Percentiles rank a stretch among this genome's conserved stretches.
phyloP scores from a whole-genome alignment of 495 filamentous ascomycete species.

The Corynascus novoguineensis region DNA sequence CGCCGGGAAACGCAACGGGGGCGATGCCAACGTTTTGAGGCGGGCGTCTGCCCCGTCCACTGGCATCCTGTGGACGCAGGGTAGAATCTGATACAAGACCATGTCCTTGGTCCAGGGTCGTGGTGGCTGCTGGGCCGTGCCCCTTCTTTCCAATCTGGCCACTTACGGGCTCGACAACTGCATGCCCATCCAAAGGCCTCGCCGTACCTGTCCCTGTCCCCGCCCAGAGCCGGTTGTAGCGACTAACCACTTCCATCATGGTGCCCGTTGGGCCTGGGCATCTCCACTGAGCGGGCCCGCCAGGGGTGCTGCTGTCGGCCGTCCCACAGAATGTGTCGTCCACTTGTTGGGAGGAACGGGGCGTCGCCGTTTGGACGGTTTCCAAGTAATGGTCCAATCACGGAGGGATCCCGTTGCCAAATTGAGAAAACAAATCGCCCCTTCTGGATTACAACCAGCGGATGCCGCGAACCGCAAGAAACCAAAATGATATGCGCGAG shows the following conservation, averaged over 20 bases:
- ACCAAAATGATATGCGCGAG: conserved; percentile 10
- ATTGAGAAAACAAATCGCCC: conserved; percentile 22
- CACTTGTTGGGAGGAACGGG: conserved; percentile 6
- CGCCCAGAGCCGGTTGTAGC: conserved; percentile 20
- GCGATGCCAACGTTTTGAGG: conserved; percentile 32
- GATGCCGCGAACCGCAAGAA: conserved; percentile 12
- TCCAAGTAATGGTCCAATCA: conserved; percentile 31
- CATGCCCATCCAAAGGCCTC: conserved; percentile 8
- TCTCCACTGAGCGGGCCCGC: conserved; percentile 13
- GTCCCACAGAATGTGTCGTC: conserved; percentile 8
- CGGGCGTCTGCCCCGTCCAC: conserved; percentile 16
- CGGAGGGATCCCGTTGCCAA: conserved; percentile 24
- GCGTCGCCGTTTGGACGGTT: conserved; percentile 20
- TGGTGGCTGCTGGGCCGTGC: conserved; percentile 38
- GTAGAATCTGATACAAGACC: conserved; percentile 43
- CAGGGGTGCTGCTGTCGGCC: background rate
- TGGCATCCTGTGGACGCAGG: conserved; percentile 30
- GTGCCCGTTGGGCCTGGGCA: conserved; percentile 13
- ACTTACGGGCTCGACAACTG: conserved; percentile 18
- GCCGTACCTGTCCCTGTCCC: background rate
- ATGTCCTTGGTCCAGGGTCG: conserved; percentile 33
- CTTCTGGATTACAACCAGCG: conserved; percentile 17
- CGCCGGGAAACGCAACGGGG: conserved; percentile 28
- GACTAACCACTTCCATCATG: conserved; percentile 32
- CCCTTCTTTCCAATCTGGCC: conserved; percentile 26